Base-by-base conservation (phyloP, 192 early-diverging fungal species). In the Coemansia sp. region DNA sequence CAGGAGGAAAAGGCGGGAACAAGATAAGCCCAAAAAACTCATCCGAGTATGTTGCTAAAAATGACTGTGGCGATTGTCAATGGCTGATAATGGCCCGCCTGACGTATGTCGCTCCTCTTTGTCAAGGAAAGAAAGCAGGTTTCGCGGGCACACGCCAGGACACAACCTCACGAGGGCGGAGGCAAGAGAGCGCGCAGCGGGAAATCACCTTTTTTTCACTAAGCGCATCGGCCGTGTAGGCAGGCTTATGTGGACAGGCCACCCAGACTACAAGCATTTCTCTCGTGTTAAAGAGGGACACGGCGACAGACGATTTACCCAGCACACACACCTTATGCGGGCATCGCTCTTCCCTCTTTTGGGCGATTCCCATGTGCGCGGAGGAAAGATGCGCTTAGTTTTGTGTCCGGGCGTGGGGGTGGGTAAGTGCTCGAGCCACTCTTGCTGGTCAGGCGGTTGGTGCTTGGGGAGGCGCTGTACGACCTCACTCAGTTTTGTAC, bases 291-390 rank as follows among this genome's bases (percentile, higher is more conserved):
- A 42, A 42, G 42, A 4, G 21, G 51, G 51, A 29, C 51, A 25
- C 25, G 51, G 51, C 51, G 51, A 53, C 51, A 15, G 51, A 53
- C 51, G 51, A 53, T 53, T 53, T 53, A 53, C 51, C 51, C 51
- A 53, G 51, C 46, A 48, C 42, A 45, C 46, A 48, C 46, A 19
- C 46, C 25, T 12, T 53, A 53, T 29, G 51, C 51, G 51, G 25
- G 11, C 11, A 53, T 29, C 8, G n/a, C 19, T 27, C 46, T 53
- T 53, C 25, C 25, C 51, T 53, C 51, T 53, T 53, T 53, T 29
- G 51, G 51, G 15, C 51, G 51, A 53, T 53, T 53, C 51, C 51
- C 51, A 53, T 53, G 51, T 53, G 51, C 51, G 31, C 51, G 51
- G 51, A 53, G 51, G 17, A 53, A 53, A 21, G 19, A 48, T 48